A percentile compares a stretch with the other conserved stretches of the same genome.
Conservation (phyloP, 495 filamentous ascomycete genomes). For the Parachaetomium inaequale region DNA sequence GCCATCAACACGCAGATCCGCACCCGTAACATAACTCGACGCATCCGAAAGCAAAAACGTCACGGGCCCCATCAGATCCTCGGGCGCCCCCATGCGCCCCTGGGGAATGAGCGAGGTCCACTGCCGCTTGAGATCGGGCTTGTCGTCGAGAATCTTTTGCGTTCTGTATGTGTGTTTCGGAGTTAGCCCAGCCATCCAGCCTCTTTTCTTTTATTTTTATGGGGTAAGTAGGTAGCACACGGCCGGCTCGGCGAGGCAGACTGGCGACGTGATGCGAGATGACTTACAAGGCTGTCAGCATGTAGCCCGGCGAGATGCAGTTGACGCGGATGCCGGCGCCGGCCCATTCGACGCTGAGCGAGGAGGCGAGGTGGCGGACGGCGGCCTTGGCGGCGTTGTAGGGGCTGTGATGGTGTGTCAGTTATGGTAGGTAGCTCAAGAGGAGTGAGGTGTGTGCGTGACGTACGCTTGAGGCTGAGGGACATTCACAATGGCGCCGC, state of each 20-base stretch:
- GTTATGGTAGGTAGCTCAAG: not conserved
- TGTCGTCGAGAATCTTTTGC: constrained; percentile 89
- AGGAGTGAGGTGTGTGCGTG: not conserved
- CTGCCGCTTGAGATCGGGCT: constrained; percentile 76
- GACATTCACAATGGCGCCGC: constrained; percentile 84
- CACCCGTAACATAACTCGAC: constrained; percentile 79
- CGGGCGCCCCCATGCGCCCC: constrained; percentile 87
- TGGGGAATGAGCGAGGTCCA: constrained; percentile 90
- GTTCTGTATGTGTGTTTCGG: constrained; percentile 53
- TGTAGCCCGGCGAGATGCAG: constrained; percentile 87
- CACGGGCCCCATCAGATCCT: constrained; percentile 91
- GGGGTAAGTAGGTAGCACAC: not conserved
- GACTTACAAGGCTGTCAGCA: constrained; percentile 84
- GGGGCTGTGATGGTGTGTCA: constrained; percentile 42
- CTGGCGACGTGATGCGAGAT: not conserved
- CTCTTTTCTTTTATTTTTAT: not conserved
- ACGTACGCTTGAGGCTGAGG: constrained; percentile 80
- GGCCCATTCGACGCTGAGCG: constrained; percentile 87
- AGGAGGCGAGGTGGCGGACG: constrained; percentile 75
- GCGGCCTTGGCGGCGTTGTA: constrained; percentile 91
- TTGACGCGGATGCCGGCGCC: constrained; percentile 81
- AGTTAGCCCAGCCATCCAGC: not conserved
- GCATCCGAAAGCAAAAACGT: constrained; percentile 88
- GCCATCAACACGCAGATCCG: constrained; percentile 85
- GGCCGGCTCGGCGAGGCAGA: not conserved